Base-by-base conservation (phyloP, 345 rosid genomes). In the Euphorbia lathyris region DNA sequence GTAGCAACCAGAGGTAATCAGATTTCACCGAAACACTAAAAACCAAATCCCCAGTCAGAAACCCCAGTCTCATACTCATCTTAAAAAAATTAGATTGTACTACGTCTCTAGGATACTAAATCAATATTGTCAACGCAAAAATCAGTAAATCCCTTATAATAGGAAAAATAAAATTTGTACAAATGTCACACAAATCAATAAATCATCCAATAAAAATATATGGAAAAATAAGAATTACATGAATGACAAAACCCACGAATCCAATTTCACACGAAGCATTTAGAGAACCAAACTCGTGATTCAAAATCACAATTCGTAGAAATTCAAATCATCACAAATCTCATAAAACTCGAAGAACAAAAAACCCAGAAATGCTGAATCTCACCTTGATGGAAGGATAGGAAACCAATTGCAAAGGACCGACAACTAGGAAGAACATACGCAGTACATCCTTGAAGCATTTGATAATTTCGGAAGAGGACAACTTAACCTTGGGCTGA, bases 391-490 rank as follows among this genome's bases (percentile, higher is more conserved):
- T 53, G 6, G 98, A 86, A 76, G 98, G 97, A 65, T 84, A 93
- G 17, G 96, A 88, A 22, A 86, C 78, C 77, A 93, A 84, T 66
- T 93, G 98, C 77, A 93, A 76, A 16, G 98, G 97, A 30, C 98
- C 97, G 55, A 93, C 94, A 43, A 93, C 85, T 63, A 86, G 53
- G 47, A 89, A 72, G 72, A 91, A 91, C 90, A 87, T 83, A 48
- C 76, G 66, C 86, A 90, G 82, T 38, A 91, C 98, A 75, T 88
- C 91, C 84, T 67, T 87, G 72, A 91, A 94, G 63, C 98, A 94
- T n/a, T 36, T 59, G 59, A 88, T 47, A 82, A 88, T 87, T 42
- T 94, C 96, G 2, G 86, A 59, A 0, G 71, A 50, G 1, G 98
- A 81, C 65, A 86, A 55, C 58, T 75, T 74, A 17, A 89, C 96